phyloP scores from a whole-genome alignment of 306 rosid genomes.

The Vigna mungo region DNA sequence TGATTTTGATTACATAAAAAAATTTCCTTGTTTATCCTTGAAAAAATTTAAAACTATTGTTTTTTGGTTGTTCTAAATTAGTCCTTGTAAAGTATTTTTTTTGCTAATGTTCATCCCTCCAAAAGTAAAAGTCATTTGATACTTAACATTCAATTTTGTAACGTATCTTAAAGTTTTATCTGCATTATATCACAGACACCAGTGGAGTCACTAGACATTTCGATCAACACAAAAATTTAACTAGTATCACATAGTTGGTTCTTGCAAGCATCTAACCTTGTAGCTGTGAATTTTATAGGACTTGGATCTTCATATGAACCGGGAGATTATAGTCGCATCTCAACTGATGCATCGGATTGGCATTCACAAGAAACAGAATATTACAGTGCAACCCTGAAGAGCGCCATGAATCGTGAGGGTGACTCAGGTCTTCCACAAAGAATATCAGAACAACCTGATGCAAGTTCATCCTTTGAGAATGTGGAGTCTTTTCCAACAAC shows the following conservation, averaged over 20 bases:
- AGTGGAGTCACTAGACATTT: no score
- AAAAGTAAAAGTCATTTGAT: no score
- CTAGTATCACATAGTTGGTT: neutral
- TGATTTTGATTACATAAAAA: no score
- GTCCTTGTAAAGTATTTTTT: no score
- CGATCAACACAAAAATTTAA: no score
- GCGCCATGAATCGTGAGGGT: constrained; percentile 42
- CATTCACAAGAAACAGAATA: constrained; percentile 51
- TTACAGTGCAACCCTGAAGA: constrained; percentile 49
- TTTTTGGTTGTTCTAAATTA: no score
- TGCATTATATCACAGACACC: no score
- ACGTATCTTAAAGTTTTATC: no score
- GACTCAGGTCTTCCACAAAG: constrained; percentile 35
- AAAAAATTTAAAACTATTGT: no score
- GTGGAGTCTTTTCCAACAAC: constrained; percentile 41
- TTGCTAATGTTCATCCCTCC: no score
- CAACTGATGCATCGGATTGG: constrained; percentile 45
- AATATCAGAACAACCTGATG: constrained; percentile 35
- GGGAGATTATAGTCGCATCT: constrained; percentile 35
- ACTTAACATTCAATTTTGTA: no score
- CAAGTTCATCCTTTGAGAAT: constrained; percentile 45
- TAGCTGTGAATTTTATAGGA: constrained; percentile 38
- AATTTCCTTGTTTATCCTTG: no score
- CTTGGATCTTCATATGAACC: constrained; percentile 27
- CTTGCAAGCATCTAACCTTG: neutral